Base-by-base conservation (phyloP, 2,329 filamentous ascomycete species). In the Botrytis galanthina region DNA sequence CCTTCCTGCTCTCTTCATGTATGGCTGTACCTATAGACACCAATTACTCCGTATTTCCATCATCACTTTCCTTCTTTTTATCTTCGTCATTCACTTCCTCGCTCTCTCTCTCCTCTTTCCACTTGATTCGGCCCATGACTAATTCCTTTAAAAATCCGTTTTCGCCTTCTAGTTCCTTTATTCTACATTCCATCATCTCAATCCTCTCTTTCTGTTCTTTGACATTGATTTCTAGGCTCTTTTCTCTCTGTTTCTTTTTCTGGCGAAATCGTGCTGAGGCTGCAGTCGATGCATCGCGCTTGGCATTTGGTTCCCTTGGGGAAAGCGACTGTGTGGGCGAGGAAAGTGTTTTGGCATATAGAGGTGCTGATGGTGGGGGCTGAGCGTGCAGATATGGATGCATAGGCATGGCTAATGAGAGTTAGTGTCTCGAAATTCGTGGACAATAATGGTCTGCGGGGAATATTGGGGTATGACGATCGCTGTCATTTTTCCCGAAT, bases 211-310 rank as follows among this genome's bases (percentile, higher is more conserved):
- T 88, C 83, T 95, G 92, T 78, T 97, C 93, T 82, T 94, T 92
- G 79, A 93, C 90, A 14, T 89, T 91, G 79, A 89, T 89, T 83
- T 95, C 93, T 67, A 97, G 88, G 22, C 91, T 91, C 81, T 94
- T 92, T 85, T 97, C 94, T 67, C 94, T 90, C 83, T 95, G 92
- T 88, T 97, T 97, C 90, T 97, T 97, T 89, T 97, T 97, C 81
- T 95, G 90, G 74, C 94, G 91, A 87, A 97, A 97, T 67, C 94
- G 91, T 22, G 94, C 94, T 77, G 91, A 94, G 72, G 94, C 94
- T 42, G 94, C 94, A 8, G 94, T 97, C 83, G 97, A 97, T 75
- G 94, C 90, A 73, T 93, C 89, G 62, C 94, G 90, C 84, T 96
- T 96, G 18, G 70, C 78, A 73, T 70, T 69, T 14, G 71, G 44